Conservation (phyloP, 2,329 filamentous ascomycete genomes). For the Neophaeococcomyces mojaviensis region DNA sequence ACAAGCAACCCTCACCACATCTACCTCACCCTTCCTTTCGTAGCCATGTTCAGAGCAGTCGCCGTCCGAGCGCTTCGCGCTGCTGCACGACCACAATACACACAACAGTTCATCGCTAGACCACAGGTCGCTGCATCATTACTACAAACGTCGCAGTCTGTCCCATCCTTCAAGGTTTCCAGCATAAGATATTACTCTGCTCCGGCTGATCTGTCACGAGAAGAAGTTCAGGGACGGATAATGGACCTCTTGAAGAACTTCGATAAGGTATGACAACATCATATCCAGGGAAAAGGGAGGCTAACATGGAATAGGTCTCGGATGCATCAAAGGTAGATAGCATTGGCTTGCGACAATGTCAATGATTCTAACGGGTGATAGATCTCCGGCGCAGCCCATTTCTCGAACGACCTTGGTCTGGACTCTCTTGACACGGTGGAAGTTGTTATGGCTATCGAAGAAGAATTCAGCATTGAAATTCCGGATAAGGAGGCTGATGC, state of each 20-base stretch:
- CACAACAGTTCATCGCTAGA: conserved; percentile 50
- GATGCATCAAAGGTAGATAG: conserved; percentile 49
- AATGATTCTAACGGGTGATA: conserved; percentile 32
- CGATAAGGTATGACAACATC: conserved; percentile 69
- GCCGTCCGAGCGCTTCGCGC: conserved; percentile 68
- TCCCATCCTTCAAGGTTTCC: conserved; percentile 58
- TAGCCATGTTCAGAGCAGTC: conserved; percentile 82
- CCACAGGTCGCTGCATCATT: conserved; percentile 53
- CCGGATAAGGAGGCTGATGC: conserved; percentile 93
- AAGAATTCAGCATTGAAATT: conserved; percentile 93
- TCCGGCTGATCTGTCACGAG: conserved; percentile 65
- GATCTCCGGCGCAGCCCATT: conserved; percentile 81
- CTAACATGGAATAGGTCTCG: conserved; percentile 31
- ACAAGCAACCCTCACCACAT: conserved; percentile 7
- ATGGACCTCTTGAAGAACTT: conserved; percentile 89
- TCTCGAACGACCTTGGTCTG: conserved; percentile 92
- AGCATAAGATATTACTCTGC: conserved; percentile 81
- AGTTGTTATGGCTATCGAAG: conserved; percentile 99
- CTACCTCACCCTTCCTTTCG: conserved; percentile 13
- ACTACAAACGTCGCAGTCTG: conserved; percentile 53
- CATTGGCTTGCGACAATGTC: not conserved
- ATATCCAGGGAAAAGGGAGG: conserved; percentile 2
- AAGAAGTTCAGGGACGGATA: conserved; percentile 86
- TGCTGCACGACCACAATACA: conserved; percentile 40
- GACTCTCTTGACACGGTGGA: conserved; percentile 98